These are phyloP conservation scores for Vachellia pachyceras DNA, from an alignment of 306 rosid genomes.

Conservation along the genomic window DNA sequence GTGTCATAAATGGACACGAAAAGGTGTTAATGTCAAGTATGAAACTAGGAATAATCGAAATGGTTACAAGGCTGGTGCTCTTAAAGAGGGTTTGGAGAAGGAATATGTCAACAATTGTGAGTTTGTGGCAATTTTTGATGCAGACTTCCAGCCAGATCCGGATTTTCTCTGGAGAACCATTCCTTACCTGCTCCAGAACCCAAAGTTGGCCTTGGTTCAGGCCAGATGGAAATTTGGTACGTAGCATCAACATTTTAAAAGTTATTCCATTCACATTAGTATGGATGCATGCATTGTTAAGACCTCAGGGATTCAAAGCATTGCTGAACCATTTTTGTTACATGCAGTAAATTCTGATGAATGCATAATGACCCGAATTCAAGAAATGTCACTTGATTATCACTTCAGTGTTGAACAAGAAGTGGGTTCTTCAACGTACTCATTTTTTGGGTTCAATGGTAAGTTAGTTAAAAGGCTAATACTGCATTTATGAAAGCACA, in stretches of 20 bases:
- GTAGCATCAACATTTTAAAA: conserved; percentile 22
- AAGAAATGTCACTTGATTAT: conserved; percentile 67
- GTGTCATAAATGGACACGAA: conserved; percentile 52
- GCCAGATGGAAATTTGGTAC: conserved; percentile 70
- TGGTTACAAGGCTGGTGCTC: conserved; percentile 70
- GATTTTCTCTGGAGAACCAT: conserved; percentile 62
- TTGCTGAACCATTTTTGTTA: conserved; percentile 17
- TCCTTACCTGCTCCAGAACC: conserved; percentile 60
- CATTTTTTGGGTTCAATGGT: conserved; percentile 73
- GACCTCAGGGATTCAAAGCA: conserved; percentile 27
- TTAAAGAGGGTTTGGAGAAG: conserved; percentile 63
- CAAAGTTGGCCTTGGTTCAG: conserved; percentile 62
- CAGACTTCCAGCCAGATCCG: conserved; percentile 65
- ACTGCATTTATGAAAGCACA: conserved; percentile 30
- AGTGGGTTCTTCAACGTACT: conserved; percentile 64
- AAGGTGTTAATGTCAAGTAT: conserved; percentile 63
- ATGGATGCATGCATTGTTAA: conserved; percentile 22
- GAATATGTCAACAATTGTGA: conserved; percentile 56
- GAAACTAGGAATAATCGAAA: conserved; percentile 57
- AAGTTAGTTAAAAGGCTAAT: conserved; percentile 32
- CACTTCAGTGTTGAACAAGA: conserved; percentile 68
- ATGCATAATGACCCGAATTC: conserved; percentile 62
- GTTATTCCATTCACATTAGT: conserved; percentile 33
- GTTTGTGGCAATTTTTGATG: conserved; percentile 63
- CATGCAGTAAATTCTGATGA: conserved; percentile 60